phyloP scores from a whole-genome alignment of 2,329 filamentous ascomycete species.

The Trichoderma pleuroti region DNA sequence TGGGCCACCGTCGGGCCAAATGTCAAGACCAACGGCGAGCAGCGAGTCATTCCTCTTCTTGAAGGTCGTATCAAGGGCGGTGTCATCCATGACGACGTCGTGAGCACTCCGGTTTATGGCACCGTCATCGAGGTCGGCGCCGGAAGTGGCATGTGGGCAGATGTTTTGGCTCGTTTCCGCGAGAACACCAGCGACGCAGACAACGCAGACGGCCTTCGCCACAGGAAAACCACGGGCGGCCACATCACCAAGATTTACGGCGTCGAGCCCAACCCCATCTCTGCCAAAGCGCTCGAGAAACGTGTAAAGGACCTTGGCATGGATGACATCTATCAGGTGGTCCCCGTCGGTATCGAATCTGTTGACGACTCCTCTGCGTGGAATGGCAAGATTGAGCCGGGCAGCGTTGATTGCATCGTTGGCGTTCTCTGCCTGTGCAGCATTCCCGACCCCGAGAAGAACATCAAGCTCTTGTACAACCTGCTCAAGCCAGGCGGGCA shows the following conservation, averaged over 20 bases:
- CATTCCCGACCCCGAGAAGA: constrained; percentile 56
- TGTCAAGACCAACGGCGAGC: constrained; percentile 41
- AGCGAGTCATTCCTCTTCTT: constrained; percentile 34
- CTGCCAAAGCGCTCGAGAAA: constrained; percentile 46
- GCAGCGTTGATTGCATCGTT: constrained; percentile 57
- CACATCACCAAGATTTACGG: constrained; percentile 54
- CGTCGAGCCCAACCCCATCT: constrained; percentile 59
- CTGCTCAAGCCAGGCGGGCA: constrained; percentile 58
- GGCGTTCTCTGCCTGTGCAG: constrained; percentile 61
- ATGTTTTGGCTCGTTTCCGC: constrained; percentile 43
- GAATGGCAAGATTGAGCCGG: constrained; percentile 47
- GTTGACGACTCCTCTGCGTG: constrained; percentile 42
- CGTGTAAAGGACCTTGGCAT: constrained; percentile 52
- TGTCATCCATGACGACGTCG: constrained; percentile 31
- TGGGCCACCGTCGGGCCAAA: constrained; percentile 54
- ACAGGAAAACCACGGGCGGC: constrained; percentile 11
- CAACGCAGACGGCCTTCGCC: constrained; percentile 17
- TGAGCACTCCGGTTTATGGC: constrained; percentile 43
- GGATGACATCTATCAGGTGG: constrained; percentile 55
- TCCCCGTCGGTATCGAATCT: constrained; percentile 60
- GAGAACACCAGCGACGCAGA: constrained; percentile 14
- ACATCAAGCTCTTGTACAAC: constrained; percentile 53
- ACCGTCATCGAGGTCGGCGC: constrained; percentile 61
- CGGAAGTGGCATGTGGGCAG: constrained; percentile 58
- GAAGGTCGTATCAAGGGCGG: constrained; percentile 7